Evolutionary conservation across 1,139 yeast species (phyloP).

Genomic region (Debaryomycetaceae sp.): DNA sequence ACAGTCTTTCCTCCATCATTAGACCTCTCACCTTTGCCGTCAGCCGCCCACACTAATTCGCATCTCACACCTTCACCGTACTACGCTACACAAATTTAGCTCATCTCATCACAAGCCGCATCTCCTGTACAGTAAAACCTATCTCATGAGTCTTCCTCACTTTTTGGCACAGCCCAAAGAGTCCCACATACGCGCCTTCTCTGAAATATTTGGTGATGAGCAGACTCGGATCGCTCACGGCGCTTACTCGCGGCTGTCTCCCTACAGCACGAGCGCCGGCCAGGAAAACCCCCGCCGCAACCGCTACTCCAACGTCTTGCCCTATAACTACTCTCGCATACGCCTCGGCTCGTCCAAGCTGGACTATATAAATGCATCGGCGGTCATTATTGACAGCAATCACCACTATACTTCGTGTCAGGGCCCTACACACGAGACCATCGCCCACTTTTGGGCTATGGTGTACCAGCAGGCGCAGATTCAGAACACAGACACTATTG

Average conservation of each 20-base stretch:
- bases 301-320: constrained; percentile 32
- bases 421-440: constrained; percentile 58
- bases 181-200: constrained; percentile 7
- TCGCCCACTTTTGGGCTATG: constrained; percentile 82
- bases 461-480: constrained; percentile 37
- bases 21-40: too few species aligned
- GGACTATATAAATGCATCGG: constrained; percentile 36
- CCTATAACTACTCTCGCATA: constrained; percentile 30
- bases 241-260: constrained; percentile 1
- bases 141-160: too few species aligned
- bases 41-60: too few species aligned
- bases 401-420: constrained; percentile 29
- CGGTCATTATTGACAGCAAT: constrained; percentile 10
- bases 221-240: constrained; percentile 4
- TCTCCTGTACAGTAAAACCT: too few species aligned
- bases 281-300: constrained; percentile 13
- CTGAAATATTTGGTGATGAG: constrained; percentile 6
- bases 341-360: constrained; percentile 14
- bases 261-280: background rate
- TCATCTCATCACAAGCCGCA: too few species aligned
- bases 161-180: constrained; percentile 5
- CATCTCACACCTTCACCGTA: too few species aligned
- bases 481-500: constrained; percentile 29
- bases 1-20: too few species aligned
- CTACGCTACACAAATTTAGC: too few species aligned